These are phyloP conservation scores for Bassia scoparia DNA, from an alignment of 148 eudicot genomes.

Conservation along the genomic window DNA sequence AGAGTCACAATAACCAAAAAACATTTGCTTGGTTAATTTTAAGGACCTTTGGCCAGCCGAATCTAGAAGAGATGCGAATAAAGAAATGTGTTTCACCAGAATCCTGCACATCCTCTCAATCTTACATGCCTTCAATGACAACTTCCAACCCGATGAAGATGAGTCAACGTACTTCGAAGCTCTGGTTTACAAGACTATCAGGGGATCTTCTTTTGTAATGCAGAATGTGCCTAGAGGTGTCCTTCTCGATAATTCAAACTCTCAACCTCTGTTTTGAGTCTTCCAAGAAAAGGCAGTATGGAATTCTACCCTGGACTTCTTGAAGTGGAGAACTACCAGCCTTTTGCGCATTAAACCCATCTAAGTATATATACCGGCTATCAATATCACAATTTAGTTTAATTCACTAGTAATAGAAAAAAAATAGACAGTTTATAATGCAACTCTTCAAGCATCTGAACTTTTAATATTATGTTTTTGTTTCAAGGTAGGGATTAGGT, in stretches of 20 bases:
- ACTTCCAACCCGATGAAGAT: constrained; percentile 37
- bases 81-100: constrained; percentile 50
- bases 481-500: too few species aligned
- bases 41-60: constrained; percentile 80
- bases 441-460: background rate
- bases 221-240: constrained; percentile 53
- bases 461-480: too few species aligned
- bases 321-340: constrained; percentile 57
- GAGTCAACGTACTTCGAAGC: constrained; percentile 39
- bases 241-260: constrained; percentile 46
- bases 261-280: constrained; percentile 76
- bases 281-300: constrained; percentile 69
- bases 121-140: constrained; percentile 62
- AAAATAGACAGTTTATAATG: too few species aligned
- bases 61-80: constrained; percentile 82
- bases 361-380: background rate
- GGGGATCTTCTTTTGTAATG: constrained; percentile 47
- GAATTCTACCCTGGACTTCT: constrained; percentile 46
- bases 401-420: background rate
- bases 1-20: background rate
- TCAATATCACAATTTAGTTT: background rate
- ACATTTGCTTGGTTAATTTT: background rate
- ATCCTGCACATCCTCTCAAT: constrained; percentile 64
- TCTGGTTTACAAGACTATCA: constrained; percentile 41
- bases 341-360: constrained; percentile 46